Conservation (phyloP, 495 filamentous ascomycete species). For the Aspergillus hancockii region DNA sequence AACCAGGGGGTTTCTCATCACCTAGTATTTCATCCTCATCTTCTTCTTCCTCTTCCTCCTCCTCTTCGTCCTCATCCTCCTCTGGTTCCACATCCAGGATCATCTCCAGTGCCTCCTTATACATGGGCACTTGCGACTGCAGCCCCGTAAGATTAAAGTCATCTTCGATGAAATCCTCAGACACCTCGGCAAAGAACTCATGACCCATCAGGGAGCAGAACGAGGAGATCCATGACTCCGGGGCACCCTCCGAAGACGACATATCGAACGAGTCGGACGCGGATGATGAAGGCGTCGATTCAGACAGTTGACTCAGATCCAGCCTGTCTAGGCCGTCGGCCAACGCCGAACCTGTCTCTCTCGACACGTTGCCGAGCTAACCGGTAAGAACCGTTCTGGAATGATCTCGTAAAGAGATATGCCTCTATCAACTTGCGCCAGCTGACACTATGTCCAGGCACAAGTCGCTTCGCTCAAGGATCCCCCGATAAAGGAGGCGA, state of each 20-base stretch:
- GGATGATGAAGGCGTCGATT: conserved; percentile 50
- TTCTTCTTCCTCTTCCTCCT: conserved; percentile 74
- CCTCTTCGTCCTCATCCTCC: conserved; percentile 84
- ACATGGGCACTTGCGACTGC: conserved; percentile 95
- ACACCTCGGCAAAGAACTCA: conserved; percentile 98
- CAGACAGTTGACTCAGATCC: conserved; percentile 52
- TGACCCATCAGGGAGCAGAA: conserved; percentile 95
- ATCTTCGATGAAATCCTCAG: conserved; percentile 99
- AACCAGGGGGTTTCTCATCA: conserved; percentile 60
- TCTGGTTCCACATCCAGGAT: conserved; percentile 97
- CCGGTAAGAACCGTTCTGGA: conserved; percentile 17
- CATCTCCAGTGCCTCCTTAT: conserved; percentile 97
- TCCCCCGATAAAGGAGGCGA: neutral
- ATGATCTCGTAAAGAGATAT: conserved; percentile 30
- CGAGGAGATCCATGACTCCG: conserved; percentile 95
- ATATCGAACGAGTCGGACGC: conserved; percentile 53
- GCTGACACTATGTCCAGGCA: conserved; percentile 10
- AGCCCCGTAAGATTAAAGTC: conserved; percentile 98
- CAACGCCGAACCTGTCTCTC: conserved; percentile 53
- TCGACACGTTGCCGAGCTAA: conserved; percentile 53
- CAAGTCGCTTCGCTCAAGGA: conserved; percentile 5
- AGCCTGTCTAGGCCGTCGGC: conserved; percentile 54
- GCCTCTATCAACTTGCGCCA: conserved; percentile 14
- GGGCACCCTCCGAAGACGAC: conserved; percentile 76
- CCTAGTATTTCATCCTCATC: conserved; percentile 75